Percentiles rank a stretch among this genome's conserved stretches.
Conservation (phyloP, 1,139 yeast genomes). For the Kazachstania sp. region DNA sequence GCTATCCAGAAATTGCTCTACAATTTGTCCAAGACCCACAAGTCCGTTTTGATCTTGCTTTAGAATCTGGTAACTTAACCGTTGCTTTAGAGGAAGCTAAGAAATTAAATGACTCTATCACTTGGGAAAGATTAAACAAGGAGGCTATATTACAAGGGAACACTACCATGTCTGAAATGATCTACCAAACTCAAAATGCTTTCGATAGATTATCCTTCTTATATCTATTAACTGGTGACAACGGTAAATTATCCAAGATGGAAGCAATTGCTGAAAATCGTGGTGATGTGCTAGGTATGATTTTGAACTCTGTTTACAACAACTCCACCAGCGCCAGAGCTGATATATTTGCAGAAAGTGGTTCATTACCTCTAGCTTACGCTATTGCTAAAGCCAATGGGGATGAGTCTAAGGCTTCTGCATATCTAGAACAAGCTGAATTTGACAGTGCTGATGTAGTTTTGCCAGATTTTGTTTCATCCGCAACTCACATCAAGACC, state of each 20-base stretch:
- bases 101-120: conserved; percentile 53
- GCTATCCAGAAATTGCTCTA: conserved; percentile 88
- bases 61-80: conserved; percentile 82
- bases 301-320: conserved; percentile 75
- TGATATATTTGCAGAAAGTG: conserved; percentile 64
- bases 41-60: conserved; percentile 89
- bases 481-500: conserved; percentile 14
- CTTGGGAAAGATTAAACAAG: conserved; percentile 76
- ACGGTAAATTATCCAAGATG: conserved; percentile 70
- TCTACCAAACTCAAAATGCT: conserved; percentile 76
- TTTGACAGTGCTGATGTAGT: conserved; percentile 55
- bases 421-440: conserved; percentile 62
- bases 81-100: conserved; percentile 89
- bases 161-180: conserved; percentile 73
- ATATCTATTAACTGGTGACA: conserved; percentile 77
- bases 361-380: conserved; percentile 83
- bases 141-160: conserved; percentile 92
- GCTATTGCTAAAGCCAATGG: conserved; percentile 88
- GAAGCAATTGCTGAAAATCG: conserved; percentile 83
- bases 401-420: conserved; percentile 61
- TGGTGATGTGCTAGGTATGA: conserved; percentile 69
- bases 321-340: conserved; percentile 73
- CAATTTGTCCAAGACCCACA: conserved; percentile 96
- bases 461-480: conserved; percentile 42
- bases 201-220: conserved; percentile 86